These are phyloP conservation scores for Ustilago crameri DNA, from an alignment of 1,284 basidiomycete species.

Conservation along the genomic window DNA sequence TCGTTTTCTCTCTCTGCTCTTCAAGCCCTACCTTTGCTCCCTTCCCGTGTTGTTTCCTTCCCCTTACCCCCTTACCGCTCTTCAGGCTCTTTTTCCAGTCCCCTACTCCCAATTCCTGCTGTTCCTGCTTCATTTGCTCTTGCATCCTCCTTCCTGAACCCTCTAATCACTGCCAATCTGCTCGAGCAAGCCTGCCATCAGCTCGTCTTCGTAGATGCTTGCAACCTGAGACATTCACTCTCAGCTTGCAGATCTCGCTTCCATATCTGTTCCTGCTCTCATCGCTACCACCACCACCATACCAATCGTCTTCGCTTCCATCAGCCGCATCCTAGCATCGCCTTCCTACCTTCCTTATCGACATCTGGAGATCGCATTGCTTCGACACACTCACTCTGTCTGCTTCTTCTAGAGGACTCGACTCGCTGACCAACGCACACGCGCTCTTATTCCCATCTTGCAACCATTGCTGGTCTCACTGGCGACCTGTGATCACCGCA, in stretches of 20 bases:
- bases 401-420: conserved; percentile 7
- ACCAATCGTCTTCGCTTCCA: neutral
- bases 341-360: conserved; percentile 1
- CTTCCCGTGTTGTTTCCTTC: conserved; percentile 25
- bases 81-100: conserved; percentile 2
- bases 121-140: conserved; percentile 1
- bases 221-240: conserved; percentile 12
- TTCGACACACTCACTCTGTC: neutral
- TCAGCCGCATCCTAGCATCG: neutral
- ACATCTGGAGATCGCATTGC: neutral
- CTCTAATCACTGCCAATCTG: conserved; percentile 1
- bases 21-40: neutral
- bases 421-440: conserved; percentile 16
- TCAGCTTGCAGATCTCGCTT: conserved; percentile 22
- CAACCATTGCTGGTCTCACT: neutral
- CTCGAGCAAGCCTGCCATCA: conserved; percentile 8
- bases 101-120: conserved; percentile 8
- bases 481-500: conserved; percentile 17
- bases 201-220: conserved; percentile 14
- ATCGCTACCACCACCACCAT: conserved; percentile 8
- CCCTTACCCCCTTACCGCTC: neutral
- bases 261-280: conserved; percentile 1
- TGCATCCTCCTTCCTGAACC: conserved; percentile 14
- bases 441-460: conserved; percentile 1
- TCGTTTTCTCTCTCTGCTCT: neutral